A percentile compares a stretch with the other conserved stretches of the same genome.
phyloP scores from a whole-genome alignment of 148 eudicot genomes.

The Dysphania ambrosioides region DNA sequence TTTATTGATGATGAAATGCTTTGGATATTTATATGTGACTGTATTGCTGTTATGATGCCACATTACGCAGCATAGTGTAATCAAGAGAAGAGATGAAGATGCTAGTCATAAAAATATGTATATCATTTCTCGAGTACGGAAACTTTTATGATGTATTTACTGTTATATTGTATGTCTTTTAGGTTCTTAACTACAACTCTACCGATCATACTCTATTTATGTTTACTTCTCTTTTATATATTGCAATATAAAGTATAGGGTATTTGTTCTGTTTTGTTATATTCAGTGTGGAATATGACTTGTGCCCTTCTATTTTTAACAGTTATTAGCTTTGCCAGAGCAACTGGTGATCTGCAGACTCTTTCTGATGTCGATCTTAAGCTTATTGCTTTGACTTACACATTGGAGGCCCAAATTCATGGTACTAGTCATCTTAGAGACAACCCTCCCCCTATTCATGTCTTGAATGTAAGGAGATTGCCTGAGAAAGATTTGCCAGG shows the following conservation, averaged over 20 bases:
- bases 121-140: too few relatives aligned
- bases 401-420: constrained; percentile 78
- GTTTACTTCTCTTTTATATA: neutral
- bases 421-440: constrained; percentile 84
- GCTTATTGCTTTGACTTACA: constrained; percentile 93
- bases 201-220: too few relatives aligned
- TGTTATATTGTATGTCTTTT: too few relatives aligned
- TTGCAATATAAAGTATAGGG: too few relatives aligned
- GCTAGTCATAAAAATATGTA: too few relatives aligned
- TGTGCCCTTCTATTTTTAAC: constrained; percentile 19
- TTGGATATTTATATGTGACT: too few relatives aligned
- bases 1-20: too few relatives aligned
- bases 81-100: too few relatives aligned
- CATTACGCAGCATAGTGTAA: too few relatives aligned
- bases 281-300: neutral
- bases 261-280: neutral
- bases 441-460: constrained; percentile 72
- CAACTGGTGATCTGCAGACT: constrained; percentile 94
- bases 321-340: constrained; percentile 87
- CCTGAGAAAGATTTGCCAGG: constrained; percentile 96
- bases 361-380: constrained; percentile 97
- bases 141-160: too few relatives aligned
- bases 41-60: too few relatives aligned
- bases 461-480: constrained; percentile 73
- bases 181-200: too few relatives aligned